phyloP scores from a whole-genome alignment of 176 grass and related monocot genomes.

The Phoenix dactylifera region DNA sequence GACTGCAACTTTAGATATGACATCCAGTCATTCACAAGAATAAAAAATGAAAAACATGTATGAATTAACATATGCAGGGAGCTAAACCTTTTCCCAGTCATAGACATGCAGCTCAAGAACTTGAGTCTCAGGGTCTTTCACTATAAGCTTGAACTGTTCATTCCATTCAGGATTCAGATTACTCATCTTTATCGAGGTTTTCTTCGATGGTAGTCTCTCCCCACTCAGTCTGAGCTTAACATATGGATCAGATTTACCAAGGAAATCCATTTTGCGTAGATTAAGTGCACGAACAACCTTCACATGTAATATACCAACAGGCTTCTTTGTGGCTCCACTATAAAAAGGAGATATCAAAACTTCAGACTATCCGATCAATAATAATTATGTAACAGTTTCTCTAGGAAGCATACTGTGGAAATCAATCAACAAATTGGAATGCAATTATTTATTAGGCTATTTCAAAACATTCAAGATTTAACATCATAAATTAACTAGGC shows the following conservation, averaged over 20 bases:
- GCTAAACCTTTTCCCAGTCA: constrained; percentile 96
- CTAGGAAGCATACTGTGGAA: no score
- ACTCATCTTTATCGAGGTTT: constrained; percentile 86
- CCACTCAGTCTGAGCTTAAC: constrained; percentile 85
- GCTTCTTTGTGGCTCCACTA: constrained; percentile 79
- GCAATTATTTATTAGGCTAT: no score
- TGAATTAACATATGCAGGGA: neutral
- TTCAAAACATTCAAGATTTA: no score
- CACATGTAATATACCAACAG: constrained; percentile 79
- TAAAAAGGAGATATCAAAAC: neutral
- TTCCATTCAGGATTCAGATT: constrained; percentile 95
- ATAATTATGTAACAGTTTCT: neutral
- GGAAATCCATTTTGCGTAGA: constrained; percentile 94
- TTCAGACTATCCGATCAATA: neutral
- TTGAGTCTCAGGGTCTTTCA: constrained; percentile 88
- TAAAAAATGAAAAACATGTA: no score
- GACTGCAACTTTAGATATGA: no score
- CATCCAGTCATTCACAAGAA: no score
- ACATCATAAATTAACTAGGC: no score
- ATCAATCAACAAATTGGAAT: no score
- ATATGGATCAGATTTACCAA: constrained; percentile 98
- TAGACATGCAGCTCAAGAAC: constrained; percentile 88
- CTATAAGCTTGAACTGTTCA: constrained; percentile 83
- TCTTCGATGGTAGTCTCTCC: constrained; percentile 67
- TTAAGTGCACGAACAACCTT: constrained; percentile 73